Percentiles rank a stretch among this genome's conserved stretches.
Conservation (phyloP, 305 asterid genomes). For the Fraxinus floribunda region DNA sequence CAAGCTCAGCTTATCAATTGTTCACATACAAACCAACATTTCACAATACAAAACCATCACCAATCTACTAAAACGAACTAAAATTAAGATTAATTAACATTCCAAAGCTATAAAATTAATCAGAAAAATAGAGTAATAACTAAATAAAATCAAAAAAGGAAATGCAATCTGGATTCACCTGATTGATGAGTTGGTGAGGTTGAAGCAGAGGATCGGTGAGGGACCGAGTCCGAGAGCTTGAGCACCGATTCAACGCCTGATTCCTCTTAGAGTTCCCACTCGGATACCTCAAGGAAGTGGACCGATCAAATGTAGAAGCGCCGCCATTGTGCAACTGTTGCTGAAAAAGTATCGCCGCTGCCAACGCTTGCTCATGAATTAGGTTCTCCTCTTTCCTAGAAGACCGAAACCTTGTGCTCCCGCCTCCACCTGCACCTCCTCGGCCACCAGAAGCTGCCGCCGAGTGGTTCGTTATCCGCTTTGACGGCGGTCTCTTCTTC, state of each 20-base stretch:
- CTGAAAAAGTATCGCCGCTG: slow-evolving; percentile 85
- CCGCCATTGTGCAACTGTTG: slow-evolving; percentile 72
- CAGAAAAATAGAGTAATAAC: neutral
- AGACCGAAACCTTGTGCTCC: slow-evolving; percentile 70
- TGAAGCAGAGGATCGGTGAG: slow-evolving; percentile 90
- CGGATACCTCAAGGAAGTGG: slow-evolving; percentile 78
- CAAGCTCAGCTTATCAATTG: neutral
- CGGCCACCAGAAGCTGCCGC: slow-evolving; percentile 35
- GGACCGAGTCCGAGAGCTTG: slow-evolving; percentile 85
- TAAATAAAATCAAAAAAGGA: neutral
- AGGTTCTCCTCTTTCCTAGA: slow-evolving; percentile 62
- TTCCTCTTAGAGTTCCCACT: slow-evolving; percentile 49
- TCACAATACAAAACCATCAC: neutral
- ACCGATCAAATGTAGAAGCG: slow-evolving; percentile 71
- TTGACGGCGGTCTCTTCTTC: slow-evolving; percentile 48
- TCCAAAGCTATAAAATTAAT: slow-evolving; percentile 4
- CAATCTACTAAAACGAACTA: neutral
- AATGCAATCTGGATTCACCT: slow-evolving; percentile 35
- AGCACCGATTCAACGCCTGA: slow-evolving; percentile 68
- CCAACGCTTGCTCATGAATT: slow-evolving; percentile 79
- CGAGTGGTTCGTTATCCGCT: slow-evolving; percentile 33
- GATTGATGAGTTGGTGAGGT: slow-evolving; percentile 91
- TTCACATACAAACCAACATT: neutral
- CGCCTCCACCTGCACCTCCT: slow-evolving; percentile 40
- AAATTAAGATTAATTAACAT: neutral